Percentiles rank a stretch among this genome's conserved stretches.
Evolutionary conservation across 306 rosid species (phyloP).

Genomic region (Cajanus cajan): DNA sequence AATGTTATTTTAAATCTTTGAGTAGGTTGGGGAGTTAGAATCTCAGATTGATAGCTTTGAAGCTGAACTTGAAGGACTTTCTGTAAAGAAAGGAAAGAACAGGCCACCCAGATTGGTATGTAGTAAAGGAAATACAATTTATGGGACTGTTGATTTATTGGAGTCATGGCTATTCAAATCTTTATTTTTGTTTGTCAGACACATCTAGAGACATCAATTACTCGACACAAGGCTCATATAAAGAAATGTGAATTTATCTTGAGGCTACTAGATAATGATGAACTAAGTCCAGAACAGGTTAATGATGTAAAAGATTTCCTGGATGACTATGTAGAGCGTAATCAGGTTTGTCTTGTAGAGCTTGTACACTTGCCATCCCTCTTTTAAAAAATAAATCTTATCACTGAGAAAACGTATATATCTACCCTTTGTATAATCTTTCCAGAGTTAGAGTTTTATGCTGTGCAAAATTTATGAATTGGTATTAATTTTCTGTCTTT

Average conservation of each 20-base stretch:
- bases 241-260: conserved; percentile 79
- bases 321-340: conserved; percentile 86
- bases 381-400: background rate
- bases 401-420: background rate
- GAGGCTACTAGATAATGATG: conserved; percentile 86
- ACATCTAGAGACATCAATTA: conserved; percentile 74
- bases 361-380: background rate
- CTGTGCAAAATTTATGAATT: background rate
- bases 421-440: conserved; percentile 6
- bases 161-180: conserved; percentile 15
- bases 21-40: conserved; percentile 78
- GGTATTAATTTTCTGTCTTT: background rate
- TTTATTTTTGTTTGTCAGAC: conserved; percentile 45
- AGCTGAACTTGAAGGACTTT: conserved; percentile 83
- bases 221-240: conserved; percentile 86
- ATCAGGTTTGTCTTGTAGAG: conserved; percentile 56
- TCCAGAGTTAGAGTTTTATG: background rate
- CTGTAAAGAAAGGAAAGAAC: conserved; percentile 75
- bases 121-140: conserved; percentile 13
- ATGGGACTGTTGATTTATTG: conserved; percentile 4
- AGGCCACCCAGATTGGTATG: conserved; percentile 84
- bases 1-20: conserved; percentile 3
- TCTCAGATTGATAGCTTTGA: conserved; percentile 82
- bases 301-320: conserved; percentile 82
- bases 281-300: conserved; percentile 86